Evolutionary conservation across 1,284 basidiomycete species (phyloP), one percentile per base, ranked within the genome.

Genomic region (Pseudozyma thailandica): DNA sequence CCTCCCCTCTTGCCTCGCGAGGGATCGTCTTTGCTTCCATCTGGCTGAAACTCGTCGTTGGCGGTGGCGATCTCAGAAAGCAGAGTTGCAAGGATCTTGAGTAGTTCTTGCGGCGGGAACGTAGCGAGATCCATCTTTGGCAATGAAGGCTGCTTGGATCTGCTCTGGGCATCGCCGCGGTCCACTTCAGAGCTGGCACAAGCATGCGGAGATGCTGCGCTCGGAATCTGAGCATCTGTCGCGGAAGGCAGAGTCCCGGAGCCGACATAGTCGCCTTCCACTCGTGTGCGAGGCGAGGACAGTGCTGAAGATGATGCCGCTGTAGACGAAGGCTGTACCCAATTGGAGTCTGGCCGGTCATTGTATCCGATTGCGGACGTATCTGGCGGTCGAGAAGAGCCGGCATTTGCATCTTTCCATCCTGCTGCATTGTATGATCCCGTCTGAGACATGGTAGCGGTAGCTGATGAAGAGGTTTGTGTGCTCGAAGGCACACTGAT

Each of bases 31-130:
- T 72, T 61, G 57, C 58, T 50, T 6, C 55, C 55, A 5, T 66
- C 69, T 5, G 80, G 77, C 39, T 79, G 61, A 21, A 81, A 77
- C 20, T 83, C 86, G 85, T 97, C 94, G 83, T 98, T 98, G 5
- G 92, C 90, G 3, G 89, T 88, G 4, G 95, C 93, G 80, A 98
- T 97, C 84, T 94, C 92, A 45, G 92, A 90, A 60, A 98, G 87
- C 15, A 98, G 86, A 3, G 89, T 89, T 0, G 95, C 94, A n/a
- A 98, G 89, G 15, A 96, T 88, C 28, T 88, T 89, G 43, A 98
- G 87, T 12, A 98, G 88, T 54, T 93, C 85, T 30, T 84, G 83
- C 0, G 87, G 85, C 0, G 88, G 86, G 68, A 85, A 88, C 2
- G 84, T 85, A 13, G 86, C 86, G 16, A 88, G 83, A 69, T 88